Evolutionary conservation across 257 asterid genomes (phyloP), one percentile per base, ranked within the genome.

Genomic region (Penstemon newberryi): DNA sequence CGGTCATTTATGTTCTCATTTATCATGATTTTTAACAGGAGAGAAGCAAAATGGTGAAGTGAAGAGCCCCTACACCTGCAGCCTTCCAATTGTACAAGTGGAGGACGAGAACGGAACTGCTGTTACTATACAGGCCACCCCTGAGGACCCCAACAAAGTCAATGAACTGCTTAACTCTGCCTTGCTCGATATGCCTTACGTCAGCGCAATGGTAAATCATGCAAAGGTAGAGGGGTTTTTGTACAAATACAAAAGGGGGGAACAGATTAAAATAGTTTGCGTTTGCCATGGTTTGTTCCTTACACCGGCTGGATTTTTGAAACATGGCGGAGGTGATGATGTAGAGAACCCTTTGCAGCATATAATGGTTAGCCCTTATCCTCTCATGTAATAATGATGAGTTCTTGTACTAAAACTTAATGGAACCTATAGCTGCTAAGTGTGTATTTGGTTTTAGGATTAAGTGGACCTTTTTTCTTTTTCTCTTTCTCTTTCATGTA

Each of bases 281-380:
- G 95, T 90, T 9, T 90, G 98, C 75, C 98, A 92, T 63, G 97
- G 97, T 55, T 54, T 45, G 57, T 89, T 86, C 38, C 80, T 86
- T 9, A 79, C 97, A 1, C 98, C 98, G 3, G 89, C 95, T 1
- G 95, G 90, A 70, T 92, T 92, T 63, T 74, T 86, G 25, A 79
- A 73, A 78, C 97, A 90, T 46, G 98, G 86, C 0, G 97, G 98
- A 0, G 93, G 95, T 1, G 81, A 65, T 0, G 86, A 85, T 10
- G 95, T 90, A 4, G 89, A 68, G 39, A 77, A 92, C 83, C 97
- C 97, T 0, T 52, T 90, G 81, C 86, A 72, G 82, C 96, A 85
- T 62, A 92, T 92, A 13, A 85, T 82, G 10, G 88, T 90, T 37
- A 86, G 75, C 77, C 86, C 92, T 44, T 75, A 78, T 11, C 84